These are phyloP conservation scores for Westerdykella ornata DNA, from an alignment of 2,329 filamentous ascomycete species.

Conservation along the genomic window DNA sequence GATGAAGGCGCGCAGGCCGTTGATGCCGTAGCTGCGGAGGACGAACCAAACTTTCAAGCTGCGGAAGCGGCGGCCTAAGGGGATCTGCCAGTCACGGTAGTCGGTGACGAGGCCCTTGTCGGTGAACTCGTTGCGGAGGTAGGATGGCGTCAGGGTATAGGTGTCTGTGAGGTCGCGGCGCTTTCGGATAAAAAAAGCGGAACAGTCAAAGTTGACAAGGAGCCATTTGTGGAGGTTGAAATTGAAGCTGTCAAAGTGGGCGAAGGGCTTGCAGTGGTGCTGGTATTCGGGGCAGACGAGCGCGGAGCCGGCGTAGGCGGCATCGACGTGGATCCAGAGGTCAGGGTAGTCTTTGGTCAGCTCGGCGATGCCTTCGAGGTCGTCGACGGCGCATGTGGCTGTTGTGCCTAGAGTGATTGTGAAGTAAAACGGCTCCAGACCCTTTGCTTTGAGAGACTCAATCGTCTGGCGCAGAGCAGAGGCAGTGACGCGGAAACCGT, in stretches of 20 bases:
- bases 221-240: slow-evolving; percentile 98
- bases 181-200: slow-evolving; percentile 70
- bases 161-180: slow-evolving; percentile 71
- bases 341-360: slow-evolving; percentile 50
- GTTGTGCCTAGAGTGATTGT: slow-evolving; percentile 82
- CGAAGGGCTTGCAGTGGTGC: slow-evolving; percentile 55
- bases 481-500: slow-evolving; percentile 66
- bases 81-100: slow-evolving; percentile 96
- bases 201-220: slow-evolving; percentile 80
- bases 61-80: slow-evolving; percentile 80
- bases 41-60: slow-evolving; percentile 95
- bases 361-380: slow-evolving; percentile 62
- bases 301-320: slow-evolving; percentile 82
- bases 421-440: slow-evolving; percentile 78
- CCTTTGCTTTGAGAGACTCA: slow-evolving; percentile 57
- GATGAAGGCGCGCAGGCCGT: slow-evolving; percentile 68
- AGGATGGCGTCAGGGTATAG: slow-evolving; percentile 70
- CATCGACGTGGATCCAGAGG: slow-evolving; percentile 91
- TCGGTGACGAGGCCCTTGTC: slow-evolving; percentile 83
- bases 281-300: slow-evolving; percentile 77
- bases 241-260: slow-evolving; percentile 77
- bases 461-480: slow-evolving; percentile 55
- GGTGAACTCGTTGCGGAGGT: slow-evolving; percentile 74
- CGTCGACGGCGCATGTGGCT: slow-evolving; percentile 79
- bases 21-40: slow-evolving; percentile 70